These are phyloP conservation scores for Suillus sp. DNA, from an alignment of 768 basidiomycete species.

Conservation along the genomic window DNA sequence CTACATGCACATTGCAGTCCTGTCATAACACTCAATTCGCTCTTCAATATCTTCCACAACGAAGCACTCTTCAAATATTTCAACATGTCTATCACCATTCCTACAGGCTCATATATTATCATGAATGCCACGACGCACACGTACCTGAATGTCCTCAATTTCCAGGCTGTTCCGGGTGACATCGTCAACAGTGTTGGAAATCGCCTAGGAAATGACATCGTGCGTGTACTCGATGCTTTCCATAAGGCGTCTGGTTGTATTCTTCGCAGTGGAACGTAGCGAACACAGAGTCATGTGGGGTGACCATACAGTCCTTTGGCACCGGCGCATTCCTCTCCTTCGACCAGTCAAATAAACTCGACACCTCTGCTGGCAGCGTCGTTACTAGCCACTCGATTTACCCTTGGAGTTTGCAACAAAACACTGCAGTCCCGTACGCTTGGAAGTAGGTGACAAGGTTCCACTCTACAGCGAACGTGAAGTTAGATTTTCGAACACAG, in stretches of 20 bases:
- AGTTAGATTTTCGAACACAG: conserved; percentile 1
- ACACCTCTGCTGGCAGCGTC: background rate
- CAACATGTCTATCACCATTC: conserved; percentile 2
- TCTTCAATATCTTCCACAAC: background rate
- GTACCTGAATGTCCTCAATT: conserved; percentile 15
- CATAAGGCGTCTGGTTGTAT: background rate
- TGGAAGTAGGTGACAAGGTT: conserved; percentile 10
- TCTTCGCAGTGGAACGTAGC: conserved; percentile 14
- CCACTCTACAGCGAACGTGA: background rate
- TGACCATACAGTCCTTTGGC: conserved; percentile 14
- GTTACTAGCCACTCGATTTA: conserved; percentile 10
- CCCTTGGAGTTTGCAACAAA: conserved; percentile 8
- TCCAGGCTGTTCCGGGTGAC: background rate
- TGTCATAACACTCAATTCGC: background rate
- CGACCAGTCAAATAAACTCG: background rate
- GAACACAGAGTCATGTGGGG: conserved; percentile 5
- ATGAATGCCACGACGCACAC: conserved; percentile 17
- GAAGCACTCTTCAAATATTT: background rate
- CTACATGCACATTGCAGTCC: no score
- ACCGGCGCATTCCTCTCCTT: conserved; percentile 12
- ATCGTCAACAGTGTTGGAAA: conserved; percentile 18
- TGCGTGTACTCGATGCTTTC: background rate
- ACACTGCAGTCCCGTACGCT: conserved; percentile 6
- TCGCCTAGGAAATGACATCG: conserved; percentile 14
- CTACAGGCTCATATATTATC: conserved; percentile 15